Conservation (phyloP, 495 filamentous ascomycete genomes). For the Penicillium canariense region DNA sequence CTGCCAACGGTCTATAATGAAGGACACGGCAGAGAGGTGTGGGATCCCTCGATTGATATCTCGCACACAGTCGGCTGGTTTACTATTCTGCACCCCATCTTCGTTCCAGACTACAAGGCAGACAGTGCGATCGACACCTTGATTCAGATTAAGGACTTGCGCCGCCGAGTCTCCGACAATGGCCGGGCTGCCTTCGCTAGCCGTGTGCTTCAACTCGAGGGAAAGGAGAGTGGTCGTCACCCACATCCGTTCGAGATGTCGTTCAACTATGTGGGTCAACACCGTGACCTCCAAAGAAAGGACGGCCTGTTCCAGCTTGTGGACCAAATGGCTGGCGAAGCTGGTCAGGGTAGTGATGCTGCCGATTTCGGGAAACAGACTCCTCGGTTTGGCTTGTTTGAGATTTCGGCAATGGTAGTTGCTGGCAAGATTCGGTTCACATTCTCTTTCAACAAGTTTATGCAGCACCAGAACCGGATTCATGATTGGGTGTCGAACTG, state of each 20-base stretch:
- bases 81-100: slow-evolving; percentile 54
- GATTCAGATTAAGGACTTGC: slow-evolving; percentile 46
- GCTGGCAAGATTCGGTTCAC: slow-evolving; percentile 60
- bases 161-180: slow-evolving; percentile 44
- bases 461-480: slow-evolving; percentile 57
- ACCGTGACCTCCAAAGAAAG: slow-evolving; percentile 60
- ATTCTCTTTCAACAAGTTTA: slow-evolving; percentile 61
- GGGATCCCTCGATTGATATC: slow-evolving; percentile 51
- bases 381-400: slow-evolving; percentile 64
- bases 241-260: slow-evolving; percentile 67
- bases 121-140: slow-evolving; percentile 40
- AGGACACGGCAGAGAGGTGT: slow-evolving; percentile 56
- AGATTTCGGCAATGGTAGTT: slow-evolving; percentile 59
- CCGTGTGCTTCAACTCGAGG: slow-evolving; percentile 46
- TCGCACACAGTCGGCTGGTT: slow-evolving; percentile 64
- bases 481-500: slow-evolving; percentile 58
- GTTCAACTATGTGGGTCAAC: slow-evolving; percentile 67
- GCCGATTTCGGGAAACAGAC: slow-evolving; percentile 56
- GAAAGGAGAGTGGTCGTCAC: slow-evolving; percentile 35
- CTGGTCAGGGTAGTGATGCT: slow-evolving; percentile 43
- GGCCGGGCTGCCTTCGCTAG: slow-evolving; percentile 50
- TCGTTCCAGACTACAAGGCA: slow-evolving; percentile 20
- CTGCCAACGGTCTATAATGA: slow-evolving; percentile 56
- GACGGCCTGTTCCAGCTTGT: slow-evolving; percentile 60
- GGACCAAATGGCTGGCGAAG: slow-evolving; percentile 48